Evolutionary conservation across 768 basidiomycete genomes (phyloP), one percentile per base, ranked within the genome.

Genomic region (Boletus vermiculosoides): DNA sequence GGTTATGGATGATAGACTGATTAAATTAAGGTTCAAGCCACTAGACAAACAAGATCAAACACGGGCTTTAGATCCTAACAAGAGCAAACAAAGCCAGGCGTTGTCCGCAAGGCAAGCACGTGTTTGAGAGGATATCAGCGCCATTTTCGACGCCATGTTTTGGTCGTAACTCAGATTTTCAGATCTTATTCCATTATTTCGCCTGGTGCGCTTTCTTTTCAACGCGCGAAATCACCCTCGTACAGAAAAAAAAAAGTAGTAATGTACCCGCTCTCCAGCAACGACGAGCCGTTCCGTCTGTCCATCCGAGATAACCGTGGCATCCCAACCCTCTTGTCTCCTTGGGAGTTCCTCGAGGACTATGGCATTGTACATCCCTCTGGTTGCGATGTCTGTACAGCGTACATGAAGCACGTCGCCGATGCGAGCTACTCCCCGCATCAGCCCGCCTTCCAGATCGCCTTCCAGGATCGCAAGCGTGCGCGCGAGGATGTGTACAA

Each of bases 381-480:
- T 1, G 77, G 72, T 57, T 78, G 77, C 63, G 68, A 67, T 20
- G 64, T 69, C 15, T 78, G 77, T 57, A 58, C 70, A 7, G 64
- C 69, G 12, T 78, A 77, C 61, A 76, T 74, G 70, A 69, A 73
- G 51, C 77, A 78, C 56, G 63, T 77, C 57, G 70, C 72, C 13
- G 75, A 74, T 51, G 74, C 76, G 23, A 76, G 68, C 59, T 72
- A 74, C 58, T 74, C 70, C 44, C 69, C 66, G 25, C 66, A 71
- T 46, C 72, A 74, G 50, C 66, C 73, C 25, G 74, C 75, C 9
- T 74, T 78, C 60, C 73, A 78, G 61, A 69, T 69, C 57, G 77
- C 77, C 0, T 69, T 76, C 52, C 69, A 73, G 58, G 73, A 76
- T 51, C 70, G 74, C 48, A 73, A 77, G 62, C 68, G 70, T 41